phyloP scores from a whole-genome alignment of 2,329 filamentous ascomycete genomes.

The Aspergillus nomiae region DNA sequence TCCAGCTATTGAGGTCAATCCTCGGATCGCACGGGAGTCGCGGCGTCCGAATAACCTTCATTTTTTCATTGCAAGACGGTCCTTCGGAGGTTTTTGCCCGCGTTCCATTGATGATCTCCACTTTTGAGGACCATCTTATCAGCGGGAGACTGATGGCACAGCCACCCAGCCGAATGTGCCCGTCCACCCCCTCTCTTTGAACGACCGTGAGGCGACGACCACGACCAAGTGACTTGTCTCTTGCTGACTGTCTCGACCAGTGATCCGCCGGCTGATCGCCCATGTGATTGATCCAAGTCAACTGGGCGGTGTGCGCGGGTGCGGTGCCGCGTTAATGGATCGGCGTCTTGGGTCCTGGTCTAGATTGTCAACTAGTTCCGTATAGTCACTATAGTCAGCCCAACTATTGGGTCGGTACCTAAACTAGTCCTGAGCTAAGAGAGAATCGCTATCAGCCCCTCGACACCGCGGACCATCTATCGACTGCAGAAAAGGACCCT shows the following conservation, averaged over 20 bases:
- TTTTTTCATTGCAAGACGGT: not conserved
- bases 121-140: not conserved
- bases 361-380: conserved; percentile 6
- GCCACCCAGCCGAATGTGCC: not conserved
- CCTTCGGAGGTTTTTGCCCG: not conserved
- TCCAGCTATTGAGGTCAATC: not conserved
- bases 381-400: conserved; percentile 13
- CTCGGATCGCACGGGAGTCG: not conserved
- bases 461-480: not conserved
- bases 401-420: conserved; percentile 7
- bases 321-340: conserved; percentile 5
- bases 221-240: not conserved
- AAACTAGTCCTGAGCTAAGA: not conserved
- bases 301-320: conserved; percentile 8
- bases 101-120: not conserved
- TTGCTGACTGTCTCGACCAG: not conserved
- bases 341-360: conserved; percentile 9
- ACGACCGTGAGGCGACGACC: not conserved
- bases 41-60: conserved; percentile 5
- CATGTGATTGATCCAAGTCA: conserved; percentile 10
- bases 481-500: no score
- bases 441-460: not conserved
- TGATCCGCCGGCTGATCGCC: conserved; percentile 7
- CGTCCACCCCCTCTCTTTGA: not conserved
- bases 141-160: not conserved